Conservation (phyloP, 108 stramenopile genomes). For the Cylindrotheca closterium region DNA sequence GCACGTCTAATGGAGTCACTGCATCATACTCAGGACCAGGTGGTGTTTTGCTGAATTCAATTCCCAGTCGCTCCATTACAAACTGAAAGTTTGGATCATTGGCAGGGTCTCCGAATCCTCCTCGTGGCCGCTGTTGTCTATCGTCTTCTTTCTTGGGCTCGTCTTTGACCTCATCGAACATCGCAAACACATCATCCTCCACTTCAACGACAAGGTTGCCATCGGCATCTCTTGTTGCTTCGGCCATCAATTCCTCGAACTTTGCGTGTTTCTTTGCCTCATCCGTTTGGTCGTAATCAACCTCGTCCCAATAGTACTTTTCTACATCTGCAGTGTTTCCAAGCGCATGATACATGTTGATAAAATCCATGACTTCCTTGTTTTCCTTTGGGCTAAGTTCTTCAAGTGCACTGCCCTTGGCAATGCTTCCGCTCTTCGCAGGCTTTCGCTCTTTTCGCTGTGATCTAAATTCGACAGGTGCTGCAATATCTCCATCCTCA, state of each 20-base stretch:
- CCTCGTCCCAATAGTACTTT: slow-evolving; percentile 33
- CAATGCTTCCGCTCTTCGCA: slow-evolving; percentile 21
- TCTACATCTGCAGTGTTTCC: slow-evolving; percentile 9
- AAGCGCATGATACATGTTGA: slow-evolving; percentile 14
- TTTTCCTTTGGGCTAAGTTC: slow-evolving; percentile 11
- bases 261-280: slow-evolving; percentile 1
- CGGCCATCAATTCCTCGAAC: slow-evolving; percentile 16
- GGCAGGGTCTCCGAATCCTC: background rate
- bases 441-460: background rate
- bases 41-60: slow-evolving; percentile 16
- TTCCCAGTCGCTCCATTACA: slow-evolving; percentile 24
- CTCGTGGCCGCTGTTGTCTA: background rate
- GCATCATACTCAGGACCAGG: slow-evolving; percentile 24
- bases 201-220: slow-evolving; percentile 29
- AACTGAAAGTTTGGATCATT: slow-evolving; percentile 16
- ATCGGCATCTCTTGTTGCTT: slow-evolving; percentile 32
- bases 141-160: slow-evolving; percentile 2
- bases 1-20: slow-evolving; percentile 18
- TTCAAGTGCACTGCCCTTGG: slow-evolving; percentile 18
- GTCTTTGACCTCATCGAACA: slow-evolving; percentile 12
- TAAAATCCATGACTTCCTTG: slow-evolving; percentile 16
- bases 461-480: slow-evolving; percentile 22
- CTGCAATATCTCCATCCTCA: slow-evolving; percentile 24
- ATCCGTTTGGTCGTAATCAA: slow-evolving; percentile 18
- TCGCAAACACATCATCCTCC: slow-evolving; percentile 31